phyloP scores from a whole-genome alignment of 768 basidiomycete species.

The Russula compacta region DNA sequence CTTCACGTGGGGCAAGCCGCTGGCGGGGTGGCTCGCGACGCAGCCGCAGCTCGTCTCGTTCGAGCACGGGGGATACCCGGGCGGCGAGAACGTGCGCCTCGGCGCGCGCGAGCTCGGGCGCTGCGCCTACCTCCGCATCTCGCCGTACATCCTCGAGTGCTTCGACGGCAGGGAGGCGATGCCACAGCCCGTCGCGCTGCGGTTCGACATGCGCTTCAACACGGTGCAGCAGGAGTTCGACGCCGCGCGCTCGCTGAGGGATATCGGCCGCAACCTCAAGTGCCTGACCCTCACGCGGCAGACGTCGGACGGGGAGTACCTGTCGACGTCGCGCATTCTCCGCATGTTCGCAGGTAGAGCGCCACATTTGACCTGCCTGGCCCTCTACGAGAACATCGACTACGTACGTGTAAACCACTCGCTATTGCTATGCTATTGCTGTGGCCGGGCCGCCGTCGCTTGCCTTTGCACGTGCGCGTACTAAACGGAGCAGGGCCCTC shows the following conservation, averaged over 20 bases:
- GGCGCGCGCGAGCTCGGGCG: neutral
- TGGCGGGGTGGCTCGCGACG: constrained; percentile 2
- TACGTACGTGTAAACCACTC: constrained; percentile 3
- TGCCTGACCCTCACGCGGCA: constrained; percentile 10
- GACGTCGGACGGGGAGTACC: constrained; percentile 1
- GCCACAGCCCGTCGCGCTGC: constrained; percentile 3
- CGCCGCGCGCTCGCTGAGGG: neutral
- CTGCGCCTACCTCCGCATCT: constrained; percentile 7
- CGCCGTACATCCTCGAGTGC: constrained; percentile 11
- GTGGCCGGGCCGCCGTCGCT: too few species aligned
- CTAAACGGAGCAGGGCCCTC: too few species aligned
- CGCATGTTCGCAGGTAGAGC: constrained; percentile 6
- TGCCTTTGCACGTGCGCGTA: too few species aligned
- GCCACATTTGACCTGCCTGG: constrained; percentile 10
- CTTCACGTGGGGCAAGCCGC: constrained; percentile 7
- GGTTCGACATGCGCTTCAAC: constrained; percentile 10
- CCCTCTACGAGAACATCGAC: constrained; percentile 14
- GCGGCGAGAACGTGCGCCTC: neutral
- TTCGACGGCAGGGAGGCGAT: neutral
- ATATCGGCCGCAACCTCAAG: constrained; percentile 2
- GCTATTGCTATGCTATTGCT: too few species aligned
- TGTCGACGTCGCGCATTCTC: constrained; percentile 11
- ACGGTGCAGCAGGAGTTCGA: constrained; percentile 6
- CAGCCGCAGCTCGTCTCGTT: constrained; percentile 13
- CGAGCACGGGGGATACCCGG: constrained; percentile 7